Percentiles rank a stretch among this genome's conserved stretches.
Conservation (phyloP, 2,329 filamentous ascomycete genomes). For the Penicillium fuscoglaucum region DNA sequence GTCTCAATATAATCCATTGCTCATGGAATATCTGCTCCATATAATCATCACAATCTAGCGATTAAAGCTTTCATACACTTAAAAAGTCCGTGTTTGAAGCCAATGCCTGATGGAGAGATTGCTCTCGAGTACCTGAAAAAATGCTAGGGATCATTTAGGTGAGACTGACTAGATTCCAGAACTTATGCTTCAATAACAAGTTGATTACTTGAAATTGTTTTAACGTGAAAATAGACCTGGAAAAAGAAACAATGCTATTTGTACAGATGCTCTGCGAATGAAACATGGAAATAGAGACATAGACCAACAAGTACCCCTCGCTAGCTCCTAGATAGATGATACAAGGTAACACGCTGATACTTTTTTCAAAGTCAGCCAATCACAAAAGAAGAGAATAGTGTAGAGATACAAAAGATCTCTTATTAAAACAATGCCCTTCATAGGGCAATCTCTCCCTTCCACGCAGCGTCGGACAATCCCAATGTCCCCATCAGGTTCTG, state of each 20-base stretch:
- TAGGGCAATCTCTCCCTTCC: conserved; percentile 83
- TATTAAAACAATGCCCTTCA: conserved; percentile 43
- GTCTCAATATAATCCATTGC: neutral
- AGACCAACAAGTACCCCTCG: conserved; percentile 13
- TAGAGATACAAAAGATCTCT: conserved; percentile 14
- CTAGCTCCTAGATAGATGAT: conserved; percentile 13
- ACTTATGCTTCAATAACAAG: neutral
- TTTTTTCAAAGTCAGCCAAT: conserved; percentile 11
- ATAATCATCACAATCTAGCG: neutral
- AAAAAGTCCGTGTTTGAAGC: neutral
- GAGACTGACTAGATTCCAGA: neutral
- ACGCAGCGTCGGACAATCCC: conserved; percentile 82
- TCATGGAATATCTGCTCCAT: neutral
- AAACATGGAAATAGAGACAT: conserved; percentile 6
- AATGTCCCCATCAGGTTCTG: conserved; percentile 79
- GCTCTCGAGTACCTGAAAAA: neutral
- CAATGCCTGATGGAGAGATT: neutral
- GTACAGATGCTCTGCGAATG: conserved; percentile 22
- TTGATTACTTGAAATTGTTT: neutral
- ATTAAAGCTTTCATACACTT: neutral
- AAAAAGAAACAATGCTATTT: conserved; percentile 24
- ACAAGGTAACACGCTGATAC: conserved; percentile 17
- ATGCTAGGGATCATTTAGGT: neutral
- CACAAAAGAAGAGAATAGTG: conserved; percentile 3
- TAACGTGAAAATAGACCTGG: neutral